phyloP scores from a whole-genome alignment of 306 rosid genomes.

The Prunus davidiana region DNA sequence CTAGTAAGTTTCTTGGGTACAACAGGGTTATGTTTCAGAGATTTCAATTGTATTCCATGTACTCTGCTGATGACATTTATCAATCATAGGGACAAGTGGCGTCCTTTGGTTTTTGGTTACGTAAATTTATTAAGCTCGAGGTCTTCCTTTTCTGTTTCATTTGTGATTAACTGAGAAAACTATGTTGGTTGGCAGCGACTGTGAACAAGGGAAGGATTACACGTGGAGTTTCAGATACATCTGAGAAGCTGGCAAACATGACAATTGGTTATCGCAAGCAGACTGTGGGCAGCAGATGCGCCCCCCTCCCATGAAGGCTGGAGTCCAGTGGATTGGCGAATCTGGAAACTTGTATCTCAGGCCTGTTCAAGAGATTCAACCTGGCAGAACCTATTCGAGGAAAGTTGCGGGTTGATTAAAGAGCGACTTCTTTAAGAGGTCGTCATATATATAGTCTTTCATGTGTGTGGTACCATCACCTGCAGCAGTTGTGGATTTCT shows the following conservation, averaged over 20 bases:
- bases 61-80: neutral
- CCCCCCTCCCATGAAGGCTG: conserved; percentile 80
- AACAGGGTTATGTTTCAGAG: neutral
- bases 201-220: conserved; percentile 50
- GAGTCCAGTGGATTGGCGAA: conserved; percentile 70
- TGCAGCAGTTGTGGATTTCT: neutral
- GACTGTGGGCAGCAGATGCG: conserved; percentile 32
- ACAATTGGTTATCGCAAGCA: conserved; percentile 53
- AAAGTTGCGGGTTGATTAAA: conserved; percentile 67
- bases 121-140: neutral
- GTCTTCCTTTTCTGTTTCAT: neutral
- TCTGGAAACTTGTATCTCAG: conserved; percentile 58
- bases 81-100: neutral
- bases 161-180: neutral
- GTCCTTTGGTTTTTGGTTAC: neutral
- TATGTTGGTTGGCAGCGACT: conserved; percentile 41
- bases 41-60: neutral
- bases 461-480: neutral
- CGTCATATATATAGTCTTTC: neutral
- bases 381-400: conserved; percentile 58
- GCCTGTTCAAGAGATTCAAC: conserved; percentile 52
- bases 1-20: conserved; percentile 43
- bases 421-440: neutral
- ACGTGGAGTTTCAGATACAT: conserved; percentile 64
- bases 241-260: conserved; percentile 78